Conservation (phyloP, 441 rosid genomes). For the Omphalea diandra region DNA sequence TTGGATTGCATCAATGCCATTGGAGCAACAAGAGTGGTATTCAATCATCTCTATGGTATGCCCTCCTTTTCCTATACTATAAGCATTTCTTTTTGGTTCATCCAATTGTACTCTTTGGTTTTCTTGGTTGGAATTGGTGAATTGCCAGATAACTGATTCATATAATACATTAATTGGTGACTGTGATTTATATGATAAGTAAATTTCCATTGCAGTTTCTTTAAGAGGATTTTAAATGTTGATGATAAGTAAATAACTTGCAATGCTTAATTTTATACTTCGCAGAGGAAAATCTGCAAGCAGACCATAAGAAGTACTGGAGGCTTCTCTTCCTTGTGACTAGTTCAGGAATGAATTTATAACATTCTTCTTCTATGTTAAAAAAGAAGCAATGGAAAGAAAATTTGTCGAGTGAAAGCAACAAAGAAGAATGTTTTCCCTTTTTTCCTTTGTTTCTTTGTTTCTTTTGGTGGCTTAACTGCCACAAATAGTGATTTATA, state of each 20-base stretch:
- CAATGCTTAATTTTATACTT: background rate
- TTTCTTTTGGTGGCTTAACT: background rate
- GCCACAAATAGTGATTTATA: background rate
- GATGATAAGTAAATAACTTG: background rate
- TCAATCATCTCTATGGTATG: slow-evolving; percentile 87
- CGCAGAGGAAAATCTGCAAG: background rate
- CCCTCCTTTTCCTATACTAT: background rate
- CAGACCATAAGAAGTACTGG: background rate
- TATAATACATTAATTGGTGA: background rate
- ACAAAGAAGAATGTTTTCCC: background rate
- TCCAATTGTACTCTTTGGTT: background rate
- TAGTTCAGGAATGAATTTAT: background rate
- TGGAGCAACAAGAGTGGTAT: slow-evolving; percentile 78
- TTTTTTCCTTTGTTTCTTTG: too few species aligned
- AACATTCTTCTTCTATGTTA: background rate
- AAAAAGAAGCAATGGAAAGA: background rate
- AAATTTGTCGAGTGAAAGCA: background rate
- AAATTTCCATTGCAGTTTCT: background rate
- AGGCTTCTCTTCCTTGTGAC: background rate
- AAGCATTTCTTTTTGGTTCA: background rate
- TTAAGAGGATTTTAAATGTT: background rate
- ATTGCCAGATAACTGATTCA: background rate
- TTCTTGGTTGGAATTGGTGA: background rate
- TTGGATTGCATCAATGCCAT: slow-evolving; percentile 56
- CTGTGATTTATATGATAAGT: background rate